Conservation (phyloP, 2,329 filamentous ascomycete genomes). For the Amylocarpus encephaloides region DNA sequence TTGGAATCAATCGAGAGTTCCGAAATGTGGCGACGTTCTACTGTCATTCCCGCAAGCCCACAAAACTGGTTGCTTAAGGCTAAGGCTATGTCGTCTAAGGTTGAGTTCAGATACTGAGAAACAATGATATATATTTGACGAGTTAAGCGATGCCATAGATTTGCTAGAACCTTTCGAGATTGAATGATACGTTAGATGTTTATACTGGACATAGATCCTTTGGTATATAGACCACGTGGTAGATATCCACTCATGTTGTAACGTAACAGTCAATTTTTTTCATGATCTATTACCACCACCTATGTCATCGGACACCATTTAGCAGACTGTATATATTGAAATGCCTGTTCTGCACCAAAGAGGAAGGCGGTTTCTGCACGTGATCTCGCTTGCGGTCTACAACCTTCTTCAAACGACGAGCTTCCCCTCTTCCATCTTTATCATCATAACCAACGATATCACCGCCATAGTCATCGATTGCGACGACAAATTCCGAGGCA, state of each 20-base stretch:
- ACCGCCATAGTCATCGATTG: neutral
- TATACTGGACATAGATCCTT: neutral
- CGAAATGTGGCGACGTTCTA: constrained; percentile 19
- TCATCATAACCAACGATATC: neutral
- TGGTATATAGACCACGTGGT: neutral
- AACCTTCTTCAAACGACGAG: neutral
- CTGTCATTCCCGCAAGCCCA: constrained; percentile 11
- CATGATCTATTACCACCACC: no score
- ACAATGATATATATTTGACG: neutral
- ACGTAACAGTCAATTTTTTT: constrained; percentile 1
- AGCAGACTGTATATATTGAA: neutral
- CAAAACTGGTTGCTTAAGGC: constrained; percentile 22
- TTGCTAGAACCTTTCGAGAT: no score
- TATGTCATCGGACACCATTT: neutral
- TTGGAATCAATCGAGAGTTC: constrained; percentile 15
- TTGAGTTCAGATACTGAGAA: constrained; percentile 22
- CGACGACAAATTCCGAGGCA: no score
- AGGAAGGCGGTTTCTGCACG: neutral
- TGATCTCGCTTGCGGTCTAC: neutral
- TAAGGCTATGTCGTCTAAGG: constrained; percentile 7
- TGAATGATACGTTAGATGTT: neutral
- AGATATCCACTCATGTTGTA: constrained; percentile 5
- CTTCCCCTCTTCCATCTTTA: neutral
- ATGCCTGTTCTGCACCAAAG: no score
- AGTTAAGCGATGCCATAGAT: no score